These are phyloP conservation scores for Neofusicoccum parvum DNA, from an alignment of 2,329 filamentous ascomycete species.

Conservation along the genomic window DNA sequence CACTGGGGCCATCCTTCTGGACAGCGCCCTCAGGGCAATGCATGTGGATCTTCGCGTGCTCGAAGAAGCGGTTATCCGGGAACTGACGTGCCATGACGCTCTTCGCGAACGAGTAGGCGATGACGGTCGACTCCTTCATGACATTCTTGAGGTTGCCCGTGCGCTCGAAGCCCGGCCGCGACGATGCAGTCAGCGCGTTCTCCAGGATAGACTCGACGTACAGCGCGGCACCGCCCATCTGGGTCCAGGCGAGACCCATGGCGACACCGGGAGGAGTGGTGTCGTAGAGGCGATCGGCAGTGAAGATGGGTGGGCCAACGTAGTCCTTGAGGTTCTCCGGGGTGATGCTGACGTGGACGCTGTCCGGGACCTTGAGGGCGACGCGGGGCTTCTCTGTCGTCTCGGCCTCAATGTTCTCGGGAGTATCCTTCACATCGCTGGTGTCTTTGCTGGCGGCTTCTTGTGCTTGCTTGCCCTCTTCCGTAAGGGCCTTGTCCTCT, in stretches of 20 bases:
- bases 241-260: slow-evolving; percentile 98
- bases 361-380: slow-evolving; percentile 80
- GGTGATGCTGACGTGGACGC: slow-evolving; percentile 80
- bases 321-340: slow-evolving; percentile 95
- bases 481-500: slow-evolving; percentile 79
- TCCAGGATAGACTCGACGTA: slow-evolving; percentile 98
- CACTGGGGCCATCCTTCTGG: slow-evolving; percentile 78
- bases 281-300: slow-evolving; percentile 92
- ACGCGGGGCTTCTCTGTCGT: slow-evolving; percentile 69
- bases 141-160: slow-evolving; percentile 94
- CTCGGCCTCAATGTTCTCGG: slow-evolving; percentile 58
- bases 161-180: slow-evolving; percentile 79
- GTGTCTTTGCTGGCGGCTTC: slow-evolving; percentile 70
- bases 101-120: slow-evolving; percentile 96
- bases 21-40: slow-evolving; percentile 97
- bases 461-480: slow-evolving; percentile 78
- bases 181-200: slow-evolving; percentile 71
- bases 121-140: slow-evolving; percentile 96
- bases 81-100: slow-evolving; percentile 82
- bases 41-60: slow-evolving; percentile 91
- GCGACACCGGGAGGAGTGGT: slow-evolving; percentile 89
- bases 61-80: slow-evolving; percentile 91
- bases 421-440: slow-evolving; percentile 64
- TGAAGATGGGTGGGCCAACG: slow-evolving; percentile 93
- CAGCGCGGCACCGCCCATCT: slow-evolving; percentile 92